Base-by-base conservation (phyloP, 768 basidiomycete genomes). In the Boletus eberwhitei region DNA sequence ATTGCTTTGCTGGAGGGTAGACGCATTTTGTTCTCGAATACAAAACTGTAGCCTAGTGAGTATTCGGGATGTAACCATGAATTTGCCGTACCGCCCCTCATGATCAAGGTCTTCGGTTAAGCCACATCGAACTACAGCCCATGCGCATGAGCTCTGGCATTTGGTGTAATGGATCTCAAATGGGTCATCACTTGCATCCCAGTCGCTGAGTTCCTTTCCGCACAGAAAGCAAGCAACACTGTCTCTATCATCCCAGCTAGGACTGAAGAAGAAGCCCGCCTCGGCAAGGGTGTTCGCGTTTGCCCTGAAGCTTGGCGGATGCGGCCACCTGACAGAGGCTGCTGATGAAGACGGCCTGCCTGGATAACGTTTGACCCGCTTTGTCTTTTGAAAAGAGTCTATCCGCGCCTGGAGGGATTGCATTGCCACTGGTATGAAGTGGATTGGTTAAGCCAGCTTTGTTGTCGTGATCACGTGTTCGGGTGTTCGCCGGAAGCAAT, bases 241-340 rank as follows among this genome's bases (percentile, higher is more conserved):
- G 71, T 94, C 91, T 16, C 75, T 75, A 55, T 87, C 84, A 22
- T 84, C 81, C 54, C 75, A 73, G 59, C 80, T 82, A 0, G 91
- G 91, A 58, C 77, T 77, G 72, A 79, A 94, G 77, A 83, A 95
- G 74, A 96, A 98, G 9, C 95, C 95, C 3, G 95, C 95, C 59
- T 88, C 84, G 2, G 95, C 88, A 16, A 98, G 82, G 4, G 81
- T 77, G 50, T 79, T 72, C 1, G 94, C 86, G 48, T 82, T 93
- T 43, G 94, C 87, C 48, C 74, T 72, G 68, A 83, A 90, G 17
- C 74, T 62, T 0, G 70, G 40, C 0, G 88, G 80, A 60, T 95
- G 90, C 0, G 93, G 87, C 91, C 93, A 98, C 72, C 83, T 88
- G 45, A 75, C 52, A n/a, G 82, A 60, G 38, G 73, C 71, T 2